Percentiles rank a stretch among this genome's conserved stretches.
phyloP scores from a whole-genome alignment of 352 stramenopile species.

The Phytophthora sp. region DNA sequence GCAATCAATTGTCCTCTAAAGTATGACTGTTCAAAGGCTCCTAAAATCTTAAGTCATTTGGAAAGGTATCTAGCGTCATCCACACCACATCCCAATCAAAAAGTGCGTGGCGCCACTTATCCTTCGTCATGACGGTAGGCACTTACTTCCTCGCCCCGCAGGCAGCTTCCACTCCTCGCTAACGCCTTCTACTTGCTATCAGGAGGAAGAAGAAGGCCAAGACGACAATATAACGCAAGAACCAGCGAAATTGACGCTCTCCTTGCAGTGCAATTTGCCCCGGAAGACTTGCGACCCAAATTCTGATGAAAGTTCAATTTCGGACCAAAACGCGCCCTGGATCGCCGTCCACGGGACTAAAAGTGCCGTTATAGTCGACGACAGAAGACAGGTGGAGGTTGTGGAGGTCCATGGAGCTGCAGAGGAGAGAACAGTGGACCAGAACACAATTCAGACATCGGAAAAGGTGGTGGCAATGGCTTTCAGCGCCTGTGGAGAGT shows the following conservation, averaged over 20 bases:
- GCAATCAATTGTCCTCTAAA: too few relatives aligned
- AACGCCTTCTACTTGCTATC: neutral
- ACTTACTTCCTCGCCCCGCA: neutral
- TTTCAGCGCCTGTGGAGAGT: slow-evolving; percentile 43
- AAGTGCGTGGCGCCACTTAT: neutral
- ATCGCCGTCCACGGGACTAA: slow-evolving; percentile 12
- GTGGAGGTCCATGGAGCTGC: neutral
- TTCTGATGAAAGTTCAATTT: neutral
- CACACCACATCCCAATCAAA: neutral
- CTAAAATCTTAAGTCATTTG: too few relatives aligned
- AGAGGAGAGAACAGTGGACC: slow-evolving; percentile 7
- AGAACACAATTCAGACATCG: slow-evolving; percentile 11
- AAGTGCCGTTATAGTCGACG: slow-evolving; percentile 8
- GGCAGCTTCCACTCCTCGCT: neutral
- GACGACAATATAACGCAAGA: neutral
- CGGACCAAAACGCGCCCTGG: slow-evolving; percentile 14
- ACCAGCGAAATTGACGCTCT: neutral
- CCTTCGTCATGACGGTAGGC: neutral
- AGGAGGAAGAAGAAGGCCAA: slow-evolving; percentile 1
- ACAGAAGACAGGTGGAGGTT: slow-evolving; percentile 4
- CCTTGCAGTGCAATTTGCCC: slow-evolving; percentile 5
- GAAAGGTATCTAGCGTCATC: too few relatives aligned
- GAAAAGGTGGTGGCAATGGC: slow-evolving; percentile 30
- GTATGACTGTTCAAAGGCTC: too few relatives aligned
- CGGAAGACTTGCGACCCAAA: slow-evolving; percentile 1